phyloP scores from a whole-genome alignment of 129 eudicot species.

The Kitagawia praeruptora region DNA sequence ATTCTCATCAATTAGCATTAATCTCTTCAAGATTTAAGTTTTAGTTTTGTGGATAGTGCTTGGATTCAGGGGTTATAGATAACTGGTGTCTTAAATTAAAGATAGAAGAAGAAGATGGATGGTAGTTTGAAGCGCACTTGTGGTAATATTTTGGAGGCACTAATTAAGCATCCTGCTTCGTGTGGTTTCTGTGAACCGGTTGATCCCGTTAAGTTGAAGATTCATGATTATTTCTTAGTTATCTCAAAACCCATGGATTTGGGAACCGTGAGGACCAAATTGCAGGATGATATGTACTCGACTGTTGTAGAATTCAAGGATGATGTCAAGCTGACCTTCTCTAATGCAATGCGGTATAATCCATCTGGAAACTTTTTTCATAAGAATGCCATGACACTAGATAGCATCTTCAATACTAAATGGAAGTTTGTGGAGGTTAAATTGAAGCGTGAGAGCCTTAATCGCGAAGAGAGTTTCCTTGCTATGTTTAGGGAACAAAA shows the following conservation, averaged over 20 bases:
- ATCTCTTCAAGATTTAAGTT: too few relatives aligned
- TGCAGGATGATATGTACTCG: constrained; percentile 35
- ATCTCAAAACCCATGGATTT: constrained; percentile 75
- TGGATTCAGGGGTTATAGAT: constrained; percentile 24
- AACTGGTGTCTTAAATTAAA: constrained; percentile 26
- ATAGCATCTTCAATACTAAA: constrained; percentile 25
- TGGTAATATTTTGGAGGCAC: constrained; percentile 32
- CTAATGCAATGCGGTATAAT: constrained; percentile 61
- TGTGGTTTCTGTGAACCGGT: constrained; percentile 47
- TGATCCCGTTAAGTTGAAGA: constrained; percentile 40
- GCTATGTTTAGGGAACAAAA: too few relatives aligned
- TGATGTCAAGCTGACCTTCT: constrained; percentile 60
- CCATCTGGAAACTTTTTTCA: constrained; percentile 38
- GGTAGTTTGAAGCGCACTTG: constrained; percentile 27
- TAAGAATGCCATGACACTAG: constrained; percentile 34
- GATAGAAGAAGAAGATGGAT: constrained; percentile 44
- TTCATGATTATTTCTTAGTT: constrained; percentile 60
- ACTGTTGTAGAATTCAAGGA: constrained; percentile 47
- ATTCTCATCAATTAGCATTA: constrained; percentile 13
- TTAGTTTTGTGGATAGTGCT: too few relatives aligned
- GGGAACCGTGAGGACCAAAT: constrained; percentile 44
- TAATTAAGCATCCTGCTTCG: constrained; percentile 34
- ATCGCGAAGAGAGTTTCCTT: constrained; percentile 4
- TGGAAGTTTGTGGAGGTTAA: constrained; percentile 44
- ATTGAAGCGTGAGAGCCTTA: constrained; percentile 14